These are phyloP conservation scores for Arthrobotrys conoides DNA, from an alignment of 2,329 filamentous ascomycete genomes.

Conservation along the genomic window DNA sequence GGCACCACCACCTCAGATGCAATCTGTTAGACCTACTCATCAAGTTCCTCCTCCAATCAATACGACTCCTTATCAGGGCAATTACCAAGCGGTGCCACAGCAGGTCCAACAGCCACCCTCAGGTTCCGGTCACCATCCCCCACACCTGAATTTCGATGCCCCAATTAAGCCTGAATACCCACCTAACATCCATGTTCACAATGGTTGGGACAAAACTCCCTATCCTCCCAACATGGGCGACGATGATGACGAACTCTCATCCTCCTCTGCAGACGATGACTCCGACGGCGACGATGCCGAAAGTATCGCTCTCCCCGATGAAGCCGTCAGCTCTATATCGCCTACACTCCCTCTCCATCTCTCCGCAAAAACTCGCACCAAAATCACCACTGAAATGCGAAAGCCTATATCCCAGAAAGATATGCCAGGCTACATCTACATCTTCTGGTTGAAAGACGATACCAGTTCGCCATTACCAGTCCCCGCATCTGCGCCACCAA, in stretches of 20 bases:
- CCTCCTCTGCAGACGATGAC: slow-evolving; percentile 28
- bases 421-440: slow-evolving; percentile 95
- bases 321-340: slow-evolving; percentile 27
- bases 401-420: slow-evolving; percentile 81
- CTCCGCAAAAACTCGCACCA: slow-evolving; percentile 60
- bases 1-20: slow-evolving; percentile 40
- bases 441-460: slow-evolving; percentile 93
- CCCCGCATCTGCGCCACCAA: slow-evolving; percentile 64
- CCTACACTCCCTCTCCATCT: slow-evolving; percentile 51
- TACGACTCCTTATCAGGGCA: slow-evolving; percentile 34
- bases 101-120: slow-evolving; percentile 11
- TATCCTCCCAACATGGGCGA: slow-evolving; percentile 3
- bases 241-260: slow-evolving; percentile 19
- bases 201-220: slow-evolving; percentile 45
- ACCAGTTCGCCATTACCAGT: slow-evolving; percentile 73
- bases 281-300: slow-evolving; percentile 38
- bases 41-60: slow-evolving; percentile 29
- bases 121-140: neutral
- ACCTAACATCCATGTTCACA: slow-evolving; percentile 46
- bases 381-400: slow-evolving; percentile 81
- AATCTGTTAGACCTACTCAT: slow-evolving; percentile 30
- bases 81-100: slow-evolving; percentile 16
- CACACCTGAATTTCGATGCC: slow-evolving; percentile 15
- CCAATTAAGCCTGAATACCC: slow-evolving; percentile 30
- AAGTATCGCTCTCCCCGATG: slow-evolving; percentile 33